Base-by-base conservation (phyloP, 2,329 filamentous ascomycete genomes). In the Aspergillus sp. region DNA sequence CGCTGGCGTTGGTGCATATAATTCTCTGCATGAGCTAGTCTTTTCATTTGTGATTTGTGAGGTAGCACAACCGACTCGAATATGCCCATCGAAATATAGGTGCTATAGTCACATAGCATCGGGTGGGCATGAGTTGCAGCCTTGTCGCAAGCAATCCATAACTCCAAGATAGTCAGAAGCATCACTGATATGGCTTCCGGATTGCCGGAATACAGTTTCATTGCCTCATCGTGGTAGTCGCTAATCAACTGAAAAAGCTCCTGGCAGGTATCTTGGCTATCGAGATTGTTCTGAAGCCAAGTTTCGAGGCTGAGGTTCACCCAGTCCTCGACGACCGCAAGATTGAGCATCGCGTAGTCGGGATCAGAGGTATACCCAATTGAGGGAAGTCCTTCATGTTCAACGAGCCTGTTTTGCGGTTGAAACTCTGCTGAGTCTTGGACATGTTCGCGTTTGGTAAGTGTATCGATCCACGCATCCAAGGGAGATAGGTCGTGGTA, bases 101-200 rank as follows among this genome's bases (percentile, higher is more conserved):
- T 74, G 6, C 76, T 66, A 59, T 84, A 88, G 0, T 83, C 67
- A 0, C 6, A 7, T 0, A 88, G 64, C 5, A 84, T 59, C 0
- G 76, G 71, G n/a, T 76, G 71, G 0, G 70, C 55, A 1, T 55
- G 14, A 1, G 75, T 70, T 0, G 80, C 79, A 2, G 74, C 72
- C 51, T 73, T 80, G 59, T 89, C 85, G 33, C 80, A 78, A 0
- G 81, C 82, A 7, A 84, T 66, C 86, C 86, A 89, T 0, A 88
- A 66, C 54, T 87, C 84, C 3, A 85, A 62, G 0, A 83, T 63
- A 0, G 80, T 83, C 0, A 89, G 74, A 3, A 85, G 56, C 80
- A 86, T 86, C 4, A 79, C 59, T 0, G 86, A 88, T 0, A 73
- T 63, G 0, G 69, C 70, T 58, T 82, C 78, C 0, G 85, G 80